Evolutionary conservation across 176 grass and related monocot species (phyloP).

Genomic region (Oryza punctata): DNA sequence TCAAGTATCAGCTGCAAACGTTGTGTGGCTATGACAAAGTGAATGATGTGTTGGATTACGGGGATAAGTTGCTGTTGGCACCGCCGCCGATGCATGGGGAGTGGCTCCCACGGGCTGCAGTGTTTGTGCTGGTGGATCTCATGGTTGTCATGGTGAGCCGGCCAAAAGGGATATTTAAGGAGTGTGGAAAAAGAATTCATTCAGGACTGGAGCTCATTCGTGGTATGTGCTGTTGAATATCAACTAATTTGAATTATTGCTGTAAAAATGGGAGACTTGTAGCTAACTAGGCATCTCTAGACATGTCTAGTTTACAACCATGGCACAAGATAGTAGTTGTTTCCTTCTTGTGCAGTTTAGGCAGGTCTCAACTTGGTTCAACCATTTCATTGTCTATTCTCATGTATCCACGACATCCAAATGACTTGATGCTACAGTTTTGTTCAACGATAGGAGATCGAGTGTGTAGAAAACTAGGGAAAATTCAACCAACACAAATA

Average conservation of each 20-base stretch:
- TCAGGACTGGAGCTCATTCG: constrained; percentile 77
- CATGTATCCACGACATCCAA: not conserved
- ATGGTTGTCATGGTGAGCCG: constrained; percentile 92
- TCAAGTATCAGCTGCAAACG: constrained; percentile 50
- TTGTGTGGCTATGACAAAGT: constrained; percentile 62
- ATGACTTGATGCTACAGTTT: constrained; percentile 2
- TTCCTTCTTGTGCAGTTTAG: not conserved
- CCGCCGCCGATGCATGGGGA: constrained; percentile 92
- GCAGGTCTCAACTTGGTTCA: not conserved
- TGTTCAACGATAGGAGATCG: not conserved
- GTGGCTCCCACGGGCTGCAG: constrained; percentile 83
- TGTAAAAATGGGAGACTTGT: not conserved
- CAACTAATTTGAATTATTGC: constrained; percentile 11
- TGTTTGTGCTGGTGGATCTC: constrained; percentile 90
- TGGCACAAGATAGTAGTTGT: not conserved
- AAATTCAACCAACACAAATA: not conserved
- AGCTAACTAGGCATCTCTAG: constrained; percentile 4
- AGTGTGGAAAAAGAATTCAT: constrained; percentile 88
- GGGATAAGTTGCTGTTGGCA: constrained; percentile 85
- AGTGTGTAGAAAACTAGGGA: not conserved
- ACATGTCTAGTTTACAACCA: constrained; percentile 24
- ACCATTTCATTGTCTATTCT: not conserved
- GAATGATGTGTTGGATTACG: constrained; percentile 68
- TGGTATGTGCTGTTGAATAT: constrained; percentile 57
- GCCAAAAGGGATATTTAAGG: constrained; percentile 92